Evolutionary conservation across 2,329 filamentous ascomycete genomes (phyloP).

Genomic region (Lomentospora prolificans): DNA sequence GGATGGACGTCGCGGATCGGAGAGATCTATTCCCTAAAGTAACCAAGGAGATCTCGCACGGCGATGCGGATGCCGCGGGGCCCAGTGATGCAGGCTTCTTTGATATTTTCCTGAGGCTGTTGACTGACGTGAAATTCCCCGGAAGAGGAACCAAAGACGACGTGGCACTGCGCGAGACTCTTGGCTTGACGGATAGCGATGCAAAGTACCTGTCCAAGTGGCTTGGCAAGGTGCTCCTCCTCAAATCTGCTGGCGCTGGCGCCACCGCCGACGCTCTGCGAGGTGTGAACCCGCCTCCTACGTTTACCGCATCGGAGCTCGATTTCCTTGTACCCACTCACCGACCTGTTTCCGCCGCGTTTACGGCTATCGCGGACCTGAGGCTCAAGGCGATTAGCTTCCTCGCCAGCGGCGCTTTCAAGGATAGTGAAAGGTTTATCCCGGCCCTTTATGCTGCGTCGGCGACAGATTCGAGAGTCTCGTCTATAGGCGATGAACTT

Average conservation of each 20-base stretch:
- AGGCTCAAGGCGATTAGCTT: slow-evolving; percentile 56
- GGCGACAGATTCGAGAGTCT: slow-evolving; percentile 70
- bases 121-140: slow-evolving; percentile 64
- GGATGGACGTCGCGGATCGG: slow-evolving; percentile 47
- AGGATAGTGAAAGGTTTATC: slow-evolving; percentile 71
- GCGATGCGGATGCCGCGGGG: slow-evolving; percentile 34
- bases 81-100: slow-evolving; percentile 45
- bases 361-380: slow-evolving; percentile 27
- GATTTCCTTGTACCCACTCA: slow-evolving; percentile 59
- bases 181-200: slow-evolving; percentile 62
- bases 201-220: slow-evolving; percentile 63
- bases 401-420: slow-evolving; percentile 77
- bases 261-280: background rate
- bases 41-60: slow-evolving; percentile 52
- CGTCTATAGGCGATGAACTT: slow-evolving; percentile 79
- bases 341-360: slow-evolving; percentile 10
- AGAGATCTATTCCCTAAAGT: slow-evolving; percentile 63
- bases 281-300: slow-evolving; percentile 19
- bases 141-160: slow-evolving; percentile 73
- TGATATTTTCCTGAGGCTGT: slow-evolving; percentile 68
- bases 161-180: slow-evolving; percentile 48
- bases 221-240: slow-evolving; percentile 68
- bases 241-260: slow-evolving; percentile 26
- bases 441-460: slow-evolving; percentile 76
- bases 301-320: slow-evolving; percentile 56